phyloP scores from a whole-genome alignment of 2,329 filamentous ascomycete species.

The Davidsoniella eucalypti region DNA sequence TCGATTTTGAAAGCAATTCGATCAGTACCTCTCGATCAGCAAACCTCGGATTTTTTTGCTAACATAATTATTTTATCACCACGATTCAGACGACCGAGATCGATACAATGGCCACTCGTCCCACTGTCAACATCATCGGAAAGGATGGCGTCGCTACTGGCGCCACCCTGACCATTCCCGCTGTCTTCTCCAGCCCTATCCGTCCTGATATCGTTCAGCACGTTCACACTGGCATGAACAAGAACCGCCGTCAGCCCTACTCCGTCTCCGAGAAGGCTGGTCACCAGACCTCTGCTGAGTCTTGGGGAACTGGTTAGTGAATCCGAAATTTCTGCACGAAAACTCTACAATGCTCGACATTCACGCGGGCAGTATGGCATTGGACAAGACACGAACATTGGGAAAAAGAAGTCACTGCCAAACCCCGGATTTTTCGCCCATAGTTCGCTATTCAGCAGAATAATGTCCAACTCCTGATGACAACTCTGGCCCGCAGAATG shows the following conservation, averaged over 20 bases:
- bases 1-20: background rate
- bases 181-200: constrained; percentile 95
- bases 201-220: constrained; percentile 98
- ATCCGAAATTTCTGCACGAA: background rate
- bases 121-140: constrained; percentile 93
- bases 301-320: constrained; percentile 93
- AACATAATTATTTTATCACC: constrained; percentile 17
- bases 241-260: constrained; percentile 99
- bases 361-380: background rate
- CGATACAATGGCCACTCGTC: constrained; percentile 77
- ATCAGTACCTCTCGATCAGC: background rate
- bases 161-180: constrained; percentile 79
- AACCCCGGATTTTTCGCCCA: background rate
- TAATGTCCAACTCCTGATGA: no score
- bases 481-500: background rate
- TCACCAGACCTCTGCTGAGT: constrained; percentile 99
- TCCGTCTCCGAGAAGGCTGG: constrained; percentile 99
- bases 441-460: background rate
- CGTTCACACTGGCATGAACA: constrained; percentile 97
- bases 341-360: background rate
- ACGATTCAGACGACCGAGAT: constrained; percentile 14
- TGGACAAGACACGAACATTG: background rate
- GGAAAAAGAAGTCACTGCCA: background rate
- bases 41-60: background rate
- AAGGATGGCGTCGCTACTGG: constrained; percentile 88